These are phyloP conservation scores for Sesbania bispinosa DNA, from an alignment of 306 rosid genomes.

Conservation along the genomic window DNA sequence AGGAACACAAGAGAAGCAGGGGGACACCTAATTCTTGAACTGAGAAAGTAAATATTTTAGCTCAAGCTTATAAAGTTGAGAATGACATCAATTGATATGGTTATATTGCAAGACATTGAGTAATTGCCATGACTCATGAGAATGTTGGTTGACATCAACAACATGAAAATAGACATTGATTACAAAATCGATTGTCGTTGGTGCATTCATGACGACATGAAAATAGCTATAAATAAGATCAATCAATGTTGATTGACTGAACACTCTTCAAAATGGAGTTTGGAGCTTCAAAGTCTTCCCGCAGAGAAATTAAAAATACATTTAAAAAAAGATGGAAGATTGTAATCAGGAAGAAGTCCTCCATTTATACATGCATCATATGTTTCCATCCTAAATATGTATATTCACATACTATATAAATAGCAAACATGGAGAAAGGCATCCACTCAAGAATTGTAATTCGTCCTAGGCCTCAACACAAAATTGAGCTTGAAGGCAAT, in stretches of 20 bases:
- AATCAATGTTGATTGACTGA: neutral
- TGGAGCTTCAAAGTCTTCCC: neutral
- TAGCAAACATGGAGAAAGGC: neutral
- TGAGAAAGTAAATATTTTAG: neutral
- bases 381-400: neutral
- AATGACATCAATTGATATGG: neutral
- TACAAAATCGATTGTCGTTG: neutral
- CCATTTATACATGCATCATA: neutral
- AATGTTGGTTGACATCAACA: neutral
- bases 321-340: neutral
- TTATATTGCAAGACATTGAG: neutral
- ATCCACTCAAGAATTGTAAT: neutral
- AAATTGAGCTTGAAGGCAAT: neutral
- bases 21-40: neutral
- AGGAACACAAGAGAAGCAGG: neutral
- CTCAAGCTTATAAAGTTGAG: neutral
- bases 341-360: neutral
- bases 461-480: neutral
- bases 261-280: neutral
- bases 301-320: neutral
- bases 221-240: neutral
- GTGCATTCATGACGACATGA: neutral
- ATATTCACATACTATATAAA: neutral
- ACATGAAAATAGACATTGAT: neutral
- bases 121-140: neutral